Evolutionary conservation across 306 rosid genomes (phyloP).

Genomic region (Pachyrhizus erosus): DNA sequence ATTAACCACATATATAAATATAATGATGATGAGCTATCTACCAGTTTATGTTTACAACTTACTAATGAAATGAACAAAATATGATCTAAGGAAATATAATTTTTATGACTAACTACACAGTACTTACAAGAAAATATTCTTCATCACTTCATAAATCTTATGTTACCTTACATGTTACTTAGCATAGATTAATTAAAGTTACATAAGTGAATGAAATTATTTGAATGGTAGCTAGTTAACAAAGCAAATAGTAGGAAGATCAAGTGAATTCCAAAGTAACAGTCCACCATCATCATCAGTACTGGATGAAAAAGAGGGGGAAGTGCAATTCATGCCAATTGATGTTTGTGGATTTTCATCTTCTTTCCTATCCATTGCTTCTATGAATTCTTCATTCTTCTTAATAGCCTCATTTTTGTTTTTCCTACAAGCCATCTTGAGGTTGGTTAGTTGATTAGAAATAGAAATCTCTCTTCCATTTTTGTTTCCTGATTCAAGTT

Average conservation of each 20-base stretch:
- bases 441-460: constrained; percentile 55
- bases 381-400: constrained; percentile 35
- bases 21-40: too few species aligned
- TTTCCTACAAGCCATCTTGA: constrained; percentile 58
- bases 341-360: constrained; percentile 45
- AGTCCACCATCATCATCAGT: constrained; percentile 69
- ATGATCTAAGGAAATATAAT: neutral
- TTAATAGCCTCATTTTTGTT: constrained; percentile 44
- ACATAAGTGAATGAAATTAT: constrained; percentile 11
- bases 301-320: constrained; percentile 40
- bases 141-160: constrained; percentile 10
- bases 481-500: constrained; percentile 53
- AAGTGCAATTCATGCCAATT: constrained; percentile 43
- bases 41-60: neutral
- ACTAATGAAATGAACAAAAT: neutral
- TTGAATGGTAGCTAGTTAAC: constrained; percentile 49
- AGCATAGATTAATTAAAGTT: neutral
- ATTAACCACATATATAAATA: too few species aligned
- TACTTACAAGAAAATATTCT: neutral
- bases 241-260: constrained; percentile 73
- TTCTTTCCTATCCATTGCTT: constrained; percentile 36
- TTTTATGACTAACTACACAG: neutral
- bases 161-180: constrained; percentile 20
- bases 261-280: constrained; percentile 73
- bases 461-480: constrained; percentile 57